Evolutionary conservation across 371 early-diverging fungal species (phyloP), one percentile per base, ranked within the genome.

Genomic region (Apophysomyces ossiformis): DNA sequence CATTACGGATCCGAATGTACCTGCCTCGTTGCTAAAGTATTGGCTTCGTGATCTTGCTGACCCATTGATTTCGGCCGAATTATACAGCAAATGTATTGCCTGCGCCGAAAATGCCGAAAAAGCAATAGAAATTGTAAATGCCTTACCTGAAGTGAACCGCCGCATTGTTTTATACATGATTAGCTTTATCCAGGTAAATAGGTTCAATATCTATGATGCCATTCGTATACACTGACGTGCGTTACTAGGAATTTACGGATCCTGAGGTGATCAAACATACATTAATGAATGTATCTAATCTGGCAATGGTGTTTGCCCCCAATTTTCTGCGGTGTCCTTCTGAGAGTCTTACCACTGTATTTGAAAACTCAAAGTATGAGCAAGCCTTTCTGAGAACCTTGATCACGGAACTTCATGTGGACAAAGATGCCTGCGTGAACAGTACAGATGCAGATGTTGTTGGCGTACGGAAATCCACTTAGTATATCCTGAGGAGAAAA

Each of bases 271-370:
- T 84, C 47, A 75, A 85, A 37, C 68, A 83, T 12, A 97, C 97
- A 7, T 88, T 91, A 70, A 98, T 98, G 99, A 91, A 88, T 35
- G 79, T 92, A 21, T 76, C 85, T 61, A 98, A 97, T 63, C 70
- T 98, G 58, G 98, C 98, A 37, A 93, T 98, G 90, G 96, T 98
- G 11, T 97, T 96, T 79, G 97, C 96, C 3, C 99, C 98, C 11
- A 93, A 92, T 46, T 90, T 97, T 61, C 78, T 98, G 58, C 83
- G 97, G 37, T 95, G 95, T 69, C 97, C 97, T 9, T 84, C 86
- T 62, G 91, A 89, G 59, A 85, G 88, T 65, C 86, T 92, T 35
- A 85, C 85, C 16, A 77, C 85, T 7, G 89, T 91, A 37, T 90
- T 95, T 70, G 92, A 93, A 70, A 90, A 90, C 64, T 90, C 94